phyloP scores from a whole-genome alignment of 1,284 basidiomycete genomes.

The Rhodotorula sp. region DNA sequence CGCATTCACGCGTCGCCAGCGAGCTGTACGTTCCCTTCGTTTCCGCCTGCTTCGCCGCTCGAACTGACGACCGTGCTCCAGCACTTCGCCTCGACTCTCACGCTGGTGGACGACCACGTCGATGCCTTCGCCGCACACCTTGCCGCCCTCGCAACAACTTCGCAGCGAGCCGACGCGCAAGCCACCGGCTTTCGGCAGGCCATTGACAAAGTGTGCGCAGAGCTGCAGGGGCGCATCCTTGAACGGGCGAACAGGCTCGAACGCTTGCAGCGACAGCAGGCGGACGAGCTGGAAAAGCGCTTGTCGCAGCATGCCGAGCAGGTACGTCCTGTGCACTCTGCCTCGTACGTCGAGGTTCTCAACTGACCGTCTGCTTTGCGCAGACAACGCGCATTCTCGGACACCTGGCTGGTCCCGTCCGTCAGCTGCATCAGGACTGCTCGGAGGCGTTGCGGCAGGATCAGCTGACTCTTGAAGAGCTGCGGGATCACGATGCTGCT shows the following conservation, averaged over 20 bases:
- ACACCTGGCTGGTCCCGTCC: slow-evolving; percentile 8
- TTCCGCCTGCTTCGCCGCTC: too few species aligned
- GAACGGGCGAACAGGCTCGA: background rate
- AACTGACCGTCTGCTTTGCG: background rate
- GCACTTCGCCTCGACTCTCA: slow-evolving; percentile 1
- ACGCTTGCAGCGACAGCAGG: slow-evolving; percentile 1
- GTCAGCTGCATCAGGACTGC: slow-evolving; percentile 8
- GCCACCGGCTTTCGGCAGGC: slow-evolving; percentile 12
- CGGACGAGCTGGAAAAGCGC: slow-evolving; percentile 1
- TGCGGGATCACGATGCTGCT: slow-evolving; percentile 21
- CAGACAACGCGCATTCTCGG: slow-evolving; percentile 13
- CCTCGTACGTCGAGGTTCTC: fast-evolving
- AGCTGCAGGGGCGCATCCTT: slow-evolving; percentile 3
- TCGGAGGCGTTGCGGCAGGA: slow-evolving; percentile 7
- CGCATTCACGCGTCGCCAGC: slow-evolving; percentile 10
- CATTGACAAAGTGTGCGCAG: slow-evolving; percentile 22
- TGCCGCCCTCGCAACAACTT: slow-evolving; percentile 1
- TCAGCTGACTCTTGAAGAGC: background rate
- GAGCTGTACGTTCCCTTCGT: background rate
- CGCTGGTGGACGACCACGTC: background rate
- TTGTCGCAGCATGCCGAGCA: slow-evolving; percentile 4
- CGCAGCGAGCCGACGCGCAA: background rate
- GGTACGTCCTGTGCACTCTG: background rate
- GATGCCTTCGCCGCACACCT: background rate
- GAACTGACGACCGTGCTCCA: background rate